A percentile compares a stretch with the other conserved stretches of the same genome.
phyloP scores from a whole-genome alignment of 2,329 filamentous ascomycete species.

The Cyphellophora europaea region DNA sequence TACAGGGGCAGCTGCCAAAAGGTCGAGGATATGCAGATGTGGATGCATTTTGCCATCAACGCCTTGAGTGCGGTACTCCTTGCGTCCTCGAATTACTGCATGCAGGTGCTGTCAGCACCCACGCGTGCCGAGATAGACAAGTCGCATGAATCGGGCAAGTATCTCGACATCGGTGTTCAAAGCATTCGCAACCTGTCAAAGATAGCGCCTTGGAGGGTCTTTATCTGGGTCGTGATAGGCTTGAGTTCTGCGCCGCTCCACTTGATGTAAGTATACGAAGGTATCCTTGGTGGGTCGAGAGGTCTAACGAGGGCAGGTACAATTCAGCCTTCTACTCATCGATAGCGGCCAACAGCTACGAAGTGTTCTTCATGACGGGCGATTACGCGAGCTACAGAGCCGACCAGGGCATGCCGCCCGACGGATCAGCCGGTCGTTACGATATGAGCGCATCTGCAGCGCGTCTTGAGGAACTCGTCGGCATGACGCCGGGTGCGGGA shows the following conservation, averaged over 20 bases:
- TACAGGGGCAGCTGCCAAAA: conserved; percentile 8
- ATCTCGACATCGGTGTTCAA: conserved; percentile 22
- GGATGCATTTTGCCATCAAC: conserved; percentile 25
- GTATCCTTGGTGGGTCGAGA: not conserved
- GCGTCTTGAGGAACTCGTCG: not conserved
- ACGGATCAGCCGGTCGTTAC: conserved; percentile 2
- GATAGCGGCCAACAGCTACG: conserved; percentile 16
- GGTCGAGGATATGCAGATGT: conserved; percentile 8
- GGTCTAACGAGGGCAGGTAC: conserved; percentile 9
- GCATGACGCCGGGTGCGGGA: too few relatives aligned
- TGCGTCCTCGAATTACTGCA: conserved; percentile 24
- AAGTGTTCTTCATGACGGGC: conserved; percentile 10
- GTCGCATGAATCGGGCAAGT: conserved; percentile 15
- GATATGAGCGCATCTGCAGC: not conserved
- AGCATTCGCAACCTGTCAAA: conserved; percentile 20
- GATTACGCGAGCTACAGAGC: too few relatives aligned
- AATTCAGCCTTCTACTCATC: conserved; percentile 22
- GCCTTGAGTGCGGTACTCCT: conserved; percentile 23
- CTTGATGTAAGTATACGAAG: conserved; percentile 18
- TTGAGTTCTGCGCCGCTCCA: conserved; percentile 19
- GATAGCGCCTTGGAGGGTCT: conserved; percentile 7
- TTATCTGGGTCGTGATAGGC: conserved; percentile 18
- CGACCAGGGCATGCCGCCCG: conserved; percentile 11
- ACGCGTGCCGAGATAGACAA: conserved; percentile 23
- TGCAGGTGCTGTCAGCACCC: conserved; percentile 24